A percentile compares a stretch with the other conserved stretches of the same genome.
phyloP scores from a whole-genome alignment of 106 monocot genomes.

The Agapanthus africanus region DNA sequence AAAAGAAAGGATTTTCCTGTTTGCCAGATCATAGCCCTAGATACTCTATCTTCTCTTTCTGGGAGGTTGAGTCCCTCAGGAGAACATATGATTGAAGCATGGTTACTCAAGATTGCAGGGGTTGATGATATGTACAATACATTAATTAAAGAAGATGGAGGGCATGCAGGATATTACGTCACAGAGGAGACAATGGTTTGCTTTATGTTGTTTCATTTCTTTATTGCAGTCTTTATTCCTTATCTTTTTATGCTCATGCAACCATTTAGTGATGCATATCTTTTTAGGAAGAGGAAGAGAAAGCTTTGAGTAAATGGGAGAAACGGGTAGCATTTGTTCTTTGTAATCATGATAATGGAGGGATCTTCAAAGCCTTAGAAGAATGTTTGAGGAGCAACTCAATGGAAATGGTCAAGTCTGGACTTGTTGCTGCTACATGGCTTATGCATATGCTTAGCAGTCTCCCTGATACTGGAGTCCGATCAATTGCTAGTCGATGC shows the following conservation, averaged over 20 bases:
- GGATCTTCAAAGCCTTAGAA: conserved; percentile 47
- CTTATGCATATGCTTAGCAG: conserved; percentile 32
- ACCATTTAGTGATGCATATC: conserved; percentile 6
- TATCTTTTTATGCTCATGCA: neutral
- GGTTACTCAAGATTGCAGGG: conserved; percentile 47
- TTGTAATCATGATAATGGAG: conserved; percentile 53
- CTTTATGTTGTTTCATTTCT: neutral
- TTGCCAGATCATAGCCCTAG: conserved; percentile 42
- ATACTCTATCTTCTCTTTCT: conserved; percentile 31
- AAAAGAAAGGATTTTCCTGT: conserved; percentile 36
- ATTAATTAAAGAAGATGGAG: conserved; percentile 20
- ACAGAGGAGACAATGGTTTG: conserved; percentile 7
- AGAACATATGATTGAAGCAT: conserved; percentile 32
- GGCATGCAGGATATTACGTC: neutral
- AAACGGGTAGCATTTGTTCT: conserved; percentile 44
- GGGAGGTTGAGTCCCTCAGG: conserved; percentile 33
- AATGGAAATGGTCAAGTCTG: conserved; percentile 36
- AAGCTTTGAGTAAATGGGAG: conserved; percentile 34
- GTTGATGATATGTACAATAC: conserved; percentile 20
- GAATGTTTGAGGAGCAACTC: conserved; percentile 43
- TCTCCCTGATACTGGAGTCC: conserved; percentile 44
- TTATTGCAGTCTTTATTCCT: neutral
- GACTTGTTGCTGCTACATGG: conserved; percentile 41
- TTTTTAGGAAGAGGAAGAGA: conserved; percentile 42
- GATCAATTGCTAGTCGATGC: conserved; percentile 25